Evolutionary conservation across 257 asterid genomes (phyloP).

Genomic region (Eustoma russellianum): DNA sequence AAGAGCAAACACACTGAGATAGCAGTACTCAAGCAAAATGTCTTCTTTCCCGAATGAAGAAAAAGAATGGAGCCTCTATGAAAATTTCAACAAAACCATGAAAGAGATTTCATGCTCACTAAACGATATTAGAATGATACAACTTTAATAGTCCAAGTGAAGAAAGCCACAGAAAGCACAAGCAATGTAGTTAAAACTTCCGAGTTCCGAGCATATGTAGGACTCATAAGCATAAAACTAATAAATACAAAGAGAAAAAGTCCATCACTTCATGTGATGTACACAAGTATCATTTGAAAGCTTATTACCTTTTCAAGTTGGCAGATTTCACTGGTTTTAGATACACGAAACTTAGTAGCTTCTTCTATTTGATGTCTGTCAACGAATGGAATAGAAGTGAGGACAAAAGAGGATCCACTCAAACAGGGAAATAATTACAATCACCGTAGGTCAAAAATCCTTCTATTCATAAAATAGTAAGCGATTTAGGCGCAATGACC

Average conservation of each 20-base stretch:
- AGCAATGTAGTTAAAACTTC: neutral
- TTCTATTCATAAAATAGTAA: neutral
- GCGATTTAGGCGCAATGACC: neutral
- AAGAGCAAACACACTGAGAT: too few relatives aligned
- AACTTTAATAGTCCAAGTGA: too few relatives aligned
- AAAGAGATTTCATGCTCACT: neutral
- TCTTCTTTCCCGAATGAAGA: neutral
- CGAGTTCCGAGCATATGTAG: too few relatives aligned
- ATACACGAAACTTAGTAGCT: constrained; percentile 60
- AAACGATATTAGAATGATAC: neutral
- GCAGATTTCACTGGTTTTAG: constrained; percentile 59
- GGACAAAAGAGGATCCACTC: constrained; percentile 2
- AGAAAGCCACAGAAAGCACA: neutral
- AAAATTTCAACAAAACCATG: too few relatives aligned
- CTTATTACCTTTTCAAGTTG: constrained; percentile 61
- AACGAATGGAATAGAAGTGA: constrained; percentile 14
- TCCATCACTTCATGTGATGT: neutral
- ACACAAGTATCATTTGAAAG: neutral
- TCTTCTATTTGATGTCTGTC: constrained; percentile 74
- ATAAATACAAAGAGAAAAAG: too few relatives aligned
- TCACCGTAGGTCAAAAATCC: neutral
- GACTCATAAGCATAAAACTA: too few relatives aligned
- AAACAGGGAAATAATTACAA: neutral
- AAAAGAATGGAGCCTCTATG: neutral
- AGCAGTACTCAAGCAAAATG: too few relatives aligned